Percentiles rank a stretch among this genome's conserved stretches.
Conservation (phyloP, 1,284 basidiomycete genomes). For the Mycena sp. region DNA sequence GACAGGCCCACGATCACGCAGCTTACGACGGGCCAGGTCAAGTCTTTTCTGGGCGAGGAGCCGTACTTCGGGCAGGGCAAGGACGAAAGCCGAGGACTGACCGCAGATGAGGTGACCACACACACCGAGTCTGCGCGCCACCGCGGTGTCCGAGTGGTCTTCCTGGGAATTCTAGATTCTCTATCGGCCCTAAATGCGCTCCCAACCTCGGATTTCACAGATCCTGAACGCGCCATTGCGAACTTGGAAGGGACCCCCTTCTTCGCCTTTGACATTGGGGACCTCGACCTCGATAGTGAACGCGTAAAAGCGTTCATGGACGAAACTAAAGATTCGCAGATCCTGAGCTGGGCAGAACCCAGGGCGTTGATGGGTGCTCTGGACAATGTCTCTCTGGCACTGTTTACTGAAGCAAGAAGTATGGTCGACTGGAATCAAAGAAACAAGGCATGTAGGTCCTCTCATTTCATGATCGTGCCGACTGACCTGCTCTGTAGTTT, state of each 20-base stretch:
- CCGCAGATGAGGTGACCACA: slow-evolving; percentile 51
- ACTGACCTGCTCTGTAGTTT: slow-evolving; percentile 59
- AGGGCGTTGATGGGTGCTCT: slow-evolving; percentile 61
- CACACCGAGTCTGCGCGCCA: slow-evolving; percentile 73
- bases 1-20: slow-evolving; percentile 53
- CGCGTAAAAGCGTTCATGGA: slow-evolving; percentile 38
- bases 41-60: slow-evolving; percentile 56
- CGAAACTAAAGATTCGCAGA: slow-evolving; percentile 46
- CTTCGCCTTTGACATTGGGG: slow-evolving; percentile 48
- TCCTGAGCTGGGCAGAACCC: slow-evolving; percentile 74
- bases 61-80: slow-evolving; percentile 77
- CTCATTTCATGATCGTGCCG: not conserved
- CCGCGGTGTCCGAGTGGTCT: slow-evolving; percentile 57
- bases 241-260: slow-evolving; percentile 54
- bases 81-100: slow-evolving; percentile 53
- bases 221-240: slow-evolving; percentile 55
- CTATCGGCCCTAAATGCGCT: slow-evolving; percentile 56
- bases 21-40: slow-evolving; percentile 65
- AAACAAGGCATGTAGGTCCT: slow-evolving; percentile 74
- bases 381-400: slow-evolving; percentile 40
- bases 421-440: slow-evolving; percentile 91
- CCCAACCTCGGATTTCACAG: slow-evolving; percentile 69
- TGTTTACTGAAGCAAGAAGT: slow-evolving; percentile 74
- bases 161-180: slow-evolving; percentile 84
- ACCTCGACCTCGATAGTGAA: slow-evolving; percentile 53